Evolutionary conservation across 495 filamentous ascomycete genomes (phyloP).

Genomic region (Lasiosphaeris hirsuta): DNA sequence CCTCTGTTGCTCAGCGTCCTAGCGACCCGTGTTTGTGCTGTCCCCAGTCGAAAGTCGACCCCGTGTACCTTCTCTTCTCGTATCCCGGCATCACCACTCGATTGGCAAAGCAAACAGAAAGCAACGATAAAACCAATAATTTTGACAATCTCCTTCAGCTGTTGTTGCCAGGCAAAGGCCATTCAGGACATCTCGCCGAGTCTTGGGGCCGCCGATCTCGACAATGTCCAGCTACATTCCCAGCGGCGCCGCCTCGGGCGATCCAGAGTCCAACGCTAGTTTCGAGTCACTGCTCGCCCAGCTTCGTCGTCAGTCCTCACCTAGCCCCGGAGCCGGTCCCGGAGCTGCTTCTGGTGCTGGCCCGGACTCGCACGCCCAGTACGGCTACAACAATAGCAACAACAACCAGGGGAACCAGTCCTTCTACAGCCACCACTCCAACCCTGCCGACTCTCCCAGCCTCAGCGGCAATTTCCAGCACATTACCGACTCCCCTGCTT

Average conservation of each 20-base stretch:
- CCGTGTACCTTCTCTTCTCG: too few species aligned
- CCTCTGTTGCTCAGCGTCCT: too few species aligned
- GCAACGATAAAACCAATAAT: too few species aligned
- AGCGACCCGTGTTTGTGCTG: too few species aligned
- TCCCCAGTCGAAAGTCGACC: too few species aligned
- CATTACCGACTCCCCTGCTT: conserved; percentile 38
- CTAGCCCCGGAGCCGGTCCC: conserved; percentile 24
- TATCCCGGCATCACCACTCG: neutral
- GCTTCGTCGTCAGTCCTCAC: conserved; percentile 34
- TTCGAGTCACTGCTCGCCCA: conserved; percentile 36
- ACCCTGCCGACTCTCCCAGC: conserved; percentile 29
- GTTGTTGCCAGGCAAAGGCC: neutral
- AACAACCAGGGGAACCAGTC: conserved; percentile 34
- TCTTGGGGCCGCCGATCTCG: neutral
- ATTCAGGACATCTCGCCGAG: conserved; percentile 5
- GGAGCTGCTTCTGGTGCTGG: conserved; percentile 4
- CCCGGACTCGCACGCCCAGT: conserved; percentile 30
- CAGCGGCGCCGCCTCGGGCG: conserved; percentile 29
- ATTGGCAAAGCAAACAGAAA: neutral
- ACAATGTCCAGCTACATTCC: conserved; percentile 46
- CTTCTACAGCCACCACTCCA: conserved; percentile 40
- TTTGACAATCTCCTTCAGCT: neutral
- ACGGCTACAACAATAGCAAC: conserved; percentile 23
- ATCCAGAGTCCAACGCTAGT: conserved; percentile 23
- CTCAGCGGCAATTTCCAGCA: conserved; percentile 20